These are phyloP conservation scores for Lepidium aucheri DNA, from an alignment of 345 rosid genomes.

Conservation along the genomic window DNA sequence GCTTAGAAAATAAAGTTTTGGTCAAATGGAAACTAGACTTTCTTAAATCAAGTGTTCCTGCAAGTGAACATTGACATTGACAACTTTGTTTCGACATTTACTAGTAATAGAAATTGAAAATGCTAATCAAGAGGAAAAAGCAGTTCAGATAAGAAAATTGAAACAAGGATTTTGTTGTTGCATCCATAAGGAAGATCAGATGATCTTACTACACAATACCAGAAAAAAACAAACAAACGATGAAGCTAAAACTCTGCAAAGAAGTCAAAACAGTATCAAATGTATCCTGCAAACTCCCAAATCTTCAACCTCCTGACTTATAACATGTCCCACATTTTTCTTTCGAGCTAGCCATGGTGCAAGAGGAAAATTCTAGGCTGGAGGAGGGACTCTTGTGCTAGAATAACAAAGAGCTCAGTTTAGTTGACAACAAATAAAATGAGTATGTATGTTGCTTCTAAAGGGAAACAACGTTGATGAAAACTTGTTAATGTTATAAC, in stretches of 20 bases:
- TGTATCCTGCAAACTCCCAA: not conserved
- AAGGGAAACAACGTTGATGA: not conserved
- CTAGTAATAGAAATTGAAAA: not conserved
- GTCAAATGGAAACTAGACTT: not conserved
- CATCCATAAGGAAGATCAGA: not conserved
- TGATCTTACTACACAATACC: constrained; percentile 1
- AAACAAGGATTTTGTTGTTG: not conserved
- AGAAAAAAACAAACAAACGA: not conserved
- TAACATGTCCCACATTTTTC: not conserved
- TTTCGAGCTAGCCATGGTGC: not conserved
- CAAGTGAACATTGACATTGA: not conserved
- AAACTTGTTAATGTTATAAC: not conserved
- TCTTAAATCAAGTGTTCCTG: not conserved
- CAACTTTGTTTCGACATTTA: not conserved
- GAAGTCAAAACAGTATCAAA: not conserved
- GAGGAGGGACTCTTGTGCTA: not conserved
- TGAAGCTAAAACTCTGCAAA: not conserved
- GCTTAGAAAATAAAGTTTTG: not conserved
- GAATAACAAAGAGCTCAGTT: not conserved
- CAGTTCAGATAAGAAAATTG: not conserved
- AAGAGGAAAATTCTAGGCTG: not conserved
- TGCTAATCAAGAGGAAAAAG: not conserved
- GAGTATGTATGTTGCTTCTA: not conserved
- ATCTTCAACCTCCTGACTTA: constrained; percentile 7
- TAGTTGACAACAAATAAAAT: not conserved